Conservation (phyloP, 306 rosid species). For the Vachellia collinsii region DNA sequence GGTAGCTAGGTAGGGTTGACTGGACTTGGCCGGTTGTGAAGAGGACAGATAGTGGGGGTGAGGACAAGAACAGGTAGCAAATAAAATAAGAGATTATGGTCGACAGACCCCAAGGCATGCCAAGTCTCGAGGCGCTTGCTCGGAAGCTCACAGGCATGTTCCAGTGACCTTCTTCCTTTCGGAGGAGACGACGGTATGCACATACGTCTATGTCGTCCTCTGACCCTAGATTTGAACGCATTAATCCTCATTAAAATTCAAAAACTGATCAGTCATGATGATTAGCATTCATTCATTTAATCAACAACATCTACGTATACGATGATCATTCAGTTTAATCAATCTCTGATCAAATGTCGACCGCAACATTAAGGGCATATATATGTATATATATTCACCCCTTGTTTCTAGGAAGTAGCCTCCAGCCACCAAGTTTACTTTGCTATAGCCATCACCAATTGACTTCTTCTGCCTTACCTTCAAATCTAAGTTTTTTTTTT, state of each 20-base stretch:
- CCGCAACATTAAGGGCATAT: background rate
- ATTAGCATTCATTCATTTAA: background rate
- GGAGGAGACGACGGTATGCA: background rate
- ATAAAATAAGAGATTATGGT: background rate
- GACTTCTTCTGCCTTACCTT: too few relatives aligned
- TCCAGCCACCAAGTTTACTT: background rate
- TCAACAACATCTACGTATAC: background rate
- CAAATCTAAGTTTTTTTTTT: too few relatives aligned
- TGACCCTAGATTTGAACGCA: background rate
- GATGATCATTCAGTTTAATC: too few relatives aligned
- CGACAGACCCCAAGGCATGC: background rate
- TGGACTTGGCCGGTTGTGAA: background rate
- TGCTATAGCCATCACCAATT: too few relatives aligned
- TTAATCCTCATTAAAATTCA: background rate
- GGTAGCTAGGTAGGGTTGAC: background rate
- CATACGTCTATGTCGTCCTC: too few relatives aligned
- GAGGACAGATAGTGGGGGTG: background rate
- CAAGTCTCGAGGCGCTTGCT: too few relatives aligned
- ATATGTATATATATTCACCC: background rate
- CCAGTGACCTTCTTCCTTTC: background rate
- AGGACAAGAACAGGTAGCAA: background rate
- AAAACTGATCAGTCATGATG: background rate
- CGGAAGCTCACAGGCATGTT: slow-evolving; percentile 32
- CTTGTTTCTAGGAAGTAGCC: slow-evolving; percentile 30
- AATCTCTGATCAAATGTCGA: slow-evolving; percentile 25